Evolutionary conservation across 257 asterid species (phyloP).

Genomic region (Gentiana macrophylla): DNA sequence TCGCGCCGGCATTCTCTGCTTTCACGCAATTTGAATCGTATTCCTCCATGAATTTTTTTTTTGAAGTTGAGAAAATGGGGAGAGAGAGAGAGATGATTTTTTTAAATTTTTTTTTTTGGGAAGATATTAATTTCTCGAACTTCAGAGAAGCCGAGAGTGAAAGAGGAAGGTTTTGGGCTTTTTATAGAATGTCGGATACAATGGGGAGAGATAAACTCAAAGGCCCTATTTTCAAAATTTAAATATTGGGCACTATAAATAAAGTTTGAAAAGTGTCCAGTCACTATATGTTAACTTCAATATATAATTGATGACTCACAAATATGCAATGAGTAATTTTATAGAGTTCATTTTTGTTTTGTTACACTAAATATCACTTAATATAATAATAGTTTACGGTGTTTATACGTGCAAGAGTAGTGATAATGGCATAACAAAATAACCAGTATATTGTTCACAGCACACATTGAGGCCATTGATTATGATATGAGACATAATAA

Average conservation of each 20-base stretch:
- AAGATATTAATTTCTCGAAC: neutral
- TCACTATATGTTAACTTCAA: too few species aligned
- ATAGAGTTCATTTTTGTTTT: too few species aligned
- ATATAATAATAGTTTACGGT: neutral
- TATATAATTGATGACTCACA: too few species aligned
- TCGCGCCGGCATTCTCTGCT: conserved; percentile 14
- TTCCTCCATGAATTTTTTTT: conserved; percentile 18
- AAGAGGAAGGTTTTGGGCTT: conserved; percentile 6
- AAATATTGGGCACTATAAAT: neutral
- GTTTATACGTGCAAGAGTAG: conserved; percentile 1
- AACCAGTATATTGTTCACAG: too few species aligned
- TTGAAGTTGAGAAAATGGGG: conserved; percentile 3
- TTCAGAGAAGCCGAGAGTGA: conserved; percentile 9
- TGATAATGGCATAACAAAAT: neutral
- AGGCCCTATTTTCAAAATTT: neutral
- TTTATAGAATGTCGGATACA: conserved; percentile 11
- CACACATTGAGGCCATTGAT: too few species aligned
- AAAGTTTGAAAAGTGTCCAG: too few species aligned
- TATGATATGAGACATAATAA: too few species aligned
- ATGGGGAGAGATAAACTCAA: conserved; percentile 5
- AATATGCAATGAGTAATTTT: neutral
- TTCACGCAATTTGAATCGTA: conserved; percentile 14
- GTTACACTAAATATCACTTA: too few species aligned
- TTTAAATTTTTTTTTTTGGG: neutral
- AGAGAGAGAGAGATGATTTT: neutral